These are phyloP conservation scores for Chloranthus sessilifolius DNA, from an alignment of 164 flowering plant species.

Conservation along the genomic window DNA sequence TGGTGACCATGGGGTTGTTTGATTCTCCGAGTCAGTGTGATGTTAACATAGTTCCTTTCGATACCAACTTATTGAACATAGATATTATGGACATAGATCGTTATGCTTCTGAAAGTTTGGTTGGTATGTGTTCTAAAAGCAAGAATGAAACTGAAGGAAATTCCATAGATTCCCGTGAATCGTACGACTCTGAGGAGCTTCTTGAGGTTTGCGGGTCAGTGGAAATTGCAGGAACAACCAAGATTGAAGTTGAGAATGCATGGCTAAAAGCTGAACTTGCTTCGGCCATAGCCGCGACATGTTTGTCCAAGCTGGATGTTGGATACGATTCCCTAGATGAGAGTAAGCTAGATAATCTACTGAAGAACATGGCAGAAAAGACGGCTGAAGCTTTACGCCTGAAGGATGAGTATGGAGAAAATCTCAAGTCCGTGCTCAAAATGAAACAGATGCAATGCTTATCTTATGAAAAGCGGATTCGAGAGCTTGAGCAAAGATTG, in stretches of 20 bases:
- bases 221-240: constrained; percentile 96
- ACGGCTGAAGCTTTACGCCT: constrained; percentile 85
- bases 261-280: constrained; percentile 96
- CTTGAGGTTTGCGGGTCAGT: constrained; percentile 55
- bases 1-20: constrained; percentile 81
- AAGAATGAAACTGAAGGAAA: constrained; percentile 55
- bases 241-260: constrained; percentile 95
- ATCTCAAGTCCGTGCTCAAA: constrained; percentile 68
- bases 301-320: constrained; percentile 50
- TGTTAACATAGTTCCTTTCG: constrained; percentile 86
- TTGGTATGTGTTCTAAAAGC: constrained; percentile 36
- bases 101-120: constrained; percentile 81
- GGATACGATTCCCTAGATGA: constrained; percentile 73
- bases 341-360: constrained; percentile 43
- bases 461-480: constrained; percentile 89
- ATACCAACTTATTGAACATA: constrained; percentile 67
- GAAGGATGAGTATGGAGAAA: constrained; percentile 88
- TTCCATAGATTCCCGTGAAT: no score
- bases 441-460: constrained; percentile 68
- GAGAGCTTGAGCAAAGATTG: constrained; percentile 81
- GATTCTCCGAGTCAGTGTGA: constrained; percentile 92
- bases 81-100: constrained; percentile 81
- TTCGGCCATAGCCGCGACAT: constrained; percentile 66
- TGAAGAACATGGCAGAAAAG: constrained; percentile 71
- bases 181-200: constrained; percentile 42